Percentiles rank a stretch among this genome's conserved stretches.
These are phyloP conservation scores for Microbotryum saponariae DNA, from an alignment of 1,284 basidiomycete species.

Conservation along the genomic window DNA sequence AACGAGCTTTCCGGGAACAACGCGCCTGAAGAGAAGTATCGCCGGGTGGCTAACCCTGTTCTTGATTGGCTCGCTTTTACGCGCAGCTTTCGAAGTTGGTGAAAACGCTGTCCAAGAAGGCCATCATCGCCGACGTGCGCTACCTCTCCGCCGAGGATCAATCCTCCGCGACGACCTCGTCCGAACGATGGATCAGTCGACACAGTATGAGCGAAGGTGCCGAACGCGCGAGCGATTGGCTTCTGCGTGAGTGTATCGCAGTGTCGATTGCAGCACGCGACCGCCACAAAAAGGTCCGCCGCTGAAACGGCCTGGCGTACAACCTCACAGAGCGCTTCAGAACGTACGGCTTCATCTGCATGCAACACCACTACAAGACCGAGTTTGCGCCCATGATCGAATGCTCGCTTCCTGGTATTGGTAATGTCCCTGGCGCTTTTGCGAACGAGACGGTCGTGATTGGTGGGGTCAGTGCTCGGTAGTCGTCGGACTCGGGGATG, in stretches of 20 bases:
- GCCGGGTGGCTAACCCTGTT: too few relatives aligned
- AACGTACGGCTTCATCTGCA: slow-evolving; percentile 19
- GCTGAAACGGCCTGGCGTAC: background rate
- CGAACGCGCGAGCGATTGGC: slow-evolving; percentile 15
- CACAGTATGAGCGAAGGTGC: slow-evolving; percentile 29
- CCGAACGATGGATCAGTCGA: slow-evolving; percentile 20
- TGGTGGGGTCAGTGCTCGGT: slow-evolving; percentile 22
- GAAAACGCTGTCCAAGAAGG: slow-evolving; percentile 1
- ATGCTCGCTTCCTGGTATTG: slow-evolving; percentile 19
- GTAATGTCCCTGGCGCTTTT: slow-evolving; percentile 1
- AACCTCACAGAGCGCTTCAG: slow-evolving; percentile 10
- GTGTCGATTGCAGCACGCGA: background rate
- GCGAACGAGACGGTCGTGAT: slow-evolving; percentile 35
- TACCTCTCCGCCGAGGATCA: slow-evolving; percentile 26
- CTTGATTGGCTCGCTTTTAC: too few relatives aligned
- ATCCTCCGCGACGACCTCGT: background rate
- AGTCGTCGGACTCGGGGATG: slow-evolving; percentile 26
- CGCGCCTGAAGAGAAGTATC: too few relatives aligned
- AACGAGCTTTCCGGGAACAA: too few relatives aligned
- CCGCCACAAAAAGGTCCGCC: background rate
- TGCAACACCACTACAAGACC: slow-evolving; percentile 10
- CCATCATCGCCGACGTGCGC: slow-evolving; percentile 23
- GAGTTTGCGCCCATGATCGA: slow-evolving; percentile 26
- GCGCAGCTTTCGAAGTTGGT: slow-evolving; percentile 13
- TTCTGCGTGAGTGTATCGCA: slow-evolving; percentile 6